These are phyloP conservation scores for Coelastrella sp. DNA, from an alignment of 139 green algal species.

Conservation along the genomic window DNA sequence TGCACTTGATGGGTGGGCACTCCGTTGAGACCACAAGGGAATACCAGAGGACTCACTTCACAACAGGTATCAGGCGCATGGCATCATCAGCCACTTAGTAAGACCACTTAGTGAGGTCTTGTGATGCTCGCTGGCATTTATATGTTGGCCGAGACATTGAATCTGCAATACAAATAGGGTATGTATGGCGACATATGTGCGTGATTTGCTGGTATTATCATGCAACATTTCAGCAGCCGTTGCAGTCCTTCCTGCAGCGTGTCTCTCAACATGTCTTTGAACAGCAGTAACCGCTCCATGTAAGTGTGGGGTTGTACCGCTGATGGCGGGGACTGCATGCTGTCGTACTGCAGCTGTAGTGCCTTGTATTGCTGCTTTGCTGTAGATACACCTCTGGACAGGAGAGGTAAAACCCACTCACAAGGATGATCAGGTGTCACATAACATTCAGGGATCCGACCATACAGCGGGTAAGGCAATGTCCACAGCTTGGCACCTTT, in stretches of 20 bases:
- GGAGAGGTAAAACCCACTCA: constrained; percentile 24
- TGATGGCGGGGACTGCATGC: no score
- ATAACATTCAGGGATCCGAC: not conserved
- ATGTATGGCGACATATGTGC: no score
- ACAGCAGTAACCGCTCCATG: no score
- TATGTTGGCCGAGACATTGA: not conserved
- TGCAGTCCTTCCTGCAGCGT: no score
- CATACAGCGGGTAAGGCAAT: not conserved
- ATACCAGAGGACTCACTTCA: not conserved
- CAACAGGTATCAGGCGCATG: not conserved
- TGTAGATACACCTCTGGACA: not conserved
- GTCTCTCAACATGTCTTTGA: no score
- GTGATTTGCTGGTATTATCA: no score
- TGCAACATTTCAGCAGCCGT: no score
- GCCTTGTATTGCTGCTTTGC: no score
- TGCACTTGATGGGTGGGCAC: constrained; percentile 20
- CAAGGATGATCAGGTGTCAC: not conserved
- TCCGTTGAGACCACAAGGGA: not conserved
- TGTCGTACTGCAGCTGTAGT: no score
- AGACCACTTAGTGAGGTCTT: not conserved
- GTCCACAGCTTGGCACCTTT: no score
- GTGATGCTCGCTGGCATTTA: not conserved
- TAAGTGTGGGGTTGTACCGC: no score
- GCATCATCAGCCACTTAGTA: not conserved
- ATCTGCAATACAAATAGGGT: no score